Conservation (phyloP, 306 rosid species). For the Lupinus albus region DNA sequence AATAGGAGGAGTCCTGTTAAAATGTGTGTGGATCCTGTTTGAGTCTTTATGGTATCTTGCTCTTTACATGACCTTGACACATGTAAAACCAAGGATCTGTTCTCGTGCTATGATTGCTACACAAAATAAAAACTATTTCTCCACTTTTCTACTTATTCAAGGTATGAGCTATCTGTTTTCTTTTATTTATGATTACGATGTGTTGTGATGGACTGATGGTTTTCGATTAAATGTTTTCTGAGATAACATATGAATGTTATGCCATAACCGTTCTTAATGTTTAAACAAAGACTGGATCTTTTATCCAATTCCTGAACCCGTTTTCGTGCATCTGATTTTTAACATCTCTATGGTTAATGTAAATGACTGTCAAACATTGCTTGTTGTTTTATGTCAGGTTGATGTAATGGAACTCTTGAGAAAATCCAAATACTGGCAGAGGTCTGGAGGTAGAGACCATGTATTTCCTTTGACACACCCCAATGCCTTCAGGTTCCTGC, state of each 20-base stretch:
- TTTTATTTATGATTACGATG: neutral
- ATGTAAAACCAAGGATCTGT: neutral
- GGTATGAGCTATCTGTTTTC: neutral
- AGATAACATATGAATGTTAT: constrained; percentile 10
- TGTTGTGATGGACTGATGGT: neutral
- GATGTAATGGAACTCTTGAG: constrained; percentile 65
- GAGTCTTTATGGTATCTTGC: neutral
- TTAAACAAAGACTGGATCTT: neutral
- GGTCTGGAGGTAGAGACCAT: constrained; percentile 86
- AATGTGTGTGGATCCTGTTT: neutral
- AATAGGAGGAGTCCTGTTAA: neutral
- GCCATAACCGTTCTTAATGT: neutral
- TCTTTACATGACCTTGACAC: neutral
- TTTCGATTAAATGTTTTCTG: constrained; percentile 2
- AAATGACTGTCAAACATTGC: neutral
- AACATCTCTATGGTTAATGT: constrained; percentile 37
- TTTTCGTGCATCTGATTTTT: constrained; percentile 7
- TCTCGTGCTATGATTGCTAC: neutral
- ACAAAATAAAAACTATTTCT: neutral
- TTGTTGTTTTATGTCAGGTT: constrained; percentile 60
- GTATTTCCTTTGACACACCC: constrained; percentile 94
- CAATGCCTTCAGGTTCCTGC: constrained; percentile 90
- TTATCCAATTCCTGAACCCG: neutral
- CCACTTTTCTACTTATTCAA: neutral
- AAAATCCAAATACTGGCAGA: constrained; percentile 79